Evolutionary conservation across 306 rosid genomes (phyloP), one percentile per base, ranked within the genome.

Genomic region (Corylus americana): DNA sequence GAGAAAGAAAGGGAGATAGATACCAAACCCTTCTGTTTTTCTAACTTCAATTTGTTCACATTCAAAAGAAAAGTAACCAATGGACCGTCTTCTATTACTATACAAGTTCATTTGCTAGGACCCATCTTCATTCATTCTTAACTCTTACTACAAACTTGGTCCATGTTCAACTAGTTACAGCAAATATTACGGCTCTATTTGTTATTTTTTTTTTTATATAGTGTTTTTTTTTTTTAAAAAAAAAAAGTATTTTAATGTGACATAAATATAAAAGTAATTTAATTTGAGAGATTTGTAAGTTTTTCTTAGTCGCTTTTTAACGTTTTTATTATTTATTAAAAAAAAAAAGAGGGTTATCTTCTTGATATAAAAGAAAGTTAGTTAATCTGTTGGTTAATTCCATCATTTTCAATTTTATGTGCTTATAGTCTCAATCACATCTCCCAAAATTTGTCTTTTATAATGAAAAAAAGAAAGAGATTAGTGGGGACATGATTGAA

Each of bases 331-430:
- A 3, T 37, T 37, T 37, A 22, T 37, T 37, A 3, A 39, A 37
- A 37, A 37, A 39, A 3, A 39, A 39, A 39, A 39, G 4, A 39
- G 44, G 4, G 44, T 4, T 71, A 48, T 58, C 63, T 29, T 58
- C 69, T 4, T 77, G 61, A 8, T 37, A 29, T 17, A 37, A 4
- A 4, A 1, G 17, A 78, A 13, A 53, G 47, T 42, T 76, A 35
- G 87, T 74, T 53, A 69, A 71, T 11, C 13, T 70, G 69, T 74
- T 35, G 66, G 62, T 53, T 63, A 85, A 74, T 51, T 75, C 58
- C 67, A 62, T 80, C 81, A 16, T 75, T 72, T 68, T 82, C 73
- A 61, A 10, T 74, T 35, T 72, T 61, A 61, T 37, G 79, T 68
- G 62, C 53, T 13, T 12, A 31, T 18, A 11, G 35, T 77, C 70